These are phyloP conservation scores for Tolypocladium pustulatum DNA, from an alignment of 2,329 filamentous ascomycete genomes.

Conservation along the genomic window DNA sequence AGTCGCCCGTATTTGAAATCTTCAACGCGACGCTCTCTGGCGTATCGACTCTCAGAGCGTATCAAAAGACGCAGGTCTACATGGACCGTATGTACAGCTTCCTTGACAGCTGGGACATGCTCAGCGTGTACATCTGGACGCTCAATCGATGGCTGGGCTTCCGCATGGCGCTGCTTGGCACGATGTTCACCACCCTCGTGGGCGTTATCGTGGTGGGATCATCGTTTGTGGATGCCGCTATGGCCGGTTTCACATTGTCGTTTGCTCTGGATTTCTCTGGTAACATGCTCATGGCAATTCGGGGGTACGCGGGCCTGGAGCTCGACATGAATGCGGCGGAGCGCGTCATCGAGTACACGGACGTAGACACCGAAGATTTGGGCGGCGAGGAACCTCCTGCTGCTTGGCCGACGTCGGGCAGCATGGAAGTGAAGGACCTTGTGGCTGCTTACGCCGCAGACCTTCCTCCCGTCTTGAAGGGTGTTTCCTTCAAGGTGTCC, in stretches of 20 bases:
- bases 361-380: slow-evolving; percentile 56
- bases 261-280: slow-evolving; percentile 62
- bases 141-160: slow-evolving; percentile 72
- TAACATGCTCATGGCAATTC: slow-evolving; percentile 54
- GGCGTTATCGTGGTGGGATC: slow-evolving; percentile 53
- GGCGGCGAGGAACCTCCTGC: slow-evolving; percentile 52
- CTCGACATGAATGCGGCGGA: slow-evolving; percentile 73
- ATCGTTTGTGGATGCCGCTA: slow-evolving; percentile 51
- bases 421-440: slow-evolving; percentile 62
- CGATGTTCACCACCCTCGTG: slow-evolving; percentile 55
- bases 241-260: slow-evolving; percentile 66
- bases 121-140: slow-evolving; percentile 58
- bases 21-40: slow-evolving; percentile 65
- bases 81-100: slow-evolving; percentile 57
- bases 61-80: slow-evolving; percentile 57
- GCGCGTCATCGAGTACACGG: slow-evolving; percentile 64
- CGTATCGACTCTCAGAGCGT: slow-evolving; percentile 66
- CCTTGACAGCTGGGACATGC: slow-evolving; percentile 57
- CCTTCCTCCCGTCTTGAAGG: slow-evolving; percentile 59
- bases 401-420: slow-evolving; percentile 65
- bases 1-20: slow-evolving; percentile 71
- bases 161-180: slow-evolving; percentile 60
- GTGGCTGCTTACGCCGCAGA: slow-evolving; percentile 63
- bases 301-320: slow-evolving; percentile 60
- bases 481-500: slow-evolving; percentile 55